Conservation (phyloP, 257 asterid genomes). For the Verbascum thapsus region DNA sequence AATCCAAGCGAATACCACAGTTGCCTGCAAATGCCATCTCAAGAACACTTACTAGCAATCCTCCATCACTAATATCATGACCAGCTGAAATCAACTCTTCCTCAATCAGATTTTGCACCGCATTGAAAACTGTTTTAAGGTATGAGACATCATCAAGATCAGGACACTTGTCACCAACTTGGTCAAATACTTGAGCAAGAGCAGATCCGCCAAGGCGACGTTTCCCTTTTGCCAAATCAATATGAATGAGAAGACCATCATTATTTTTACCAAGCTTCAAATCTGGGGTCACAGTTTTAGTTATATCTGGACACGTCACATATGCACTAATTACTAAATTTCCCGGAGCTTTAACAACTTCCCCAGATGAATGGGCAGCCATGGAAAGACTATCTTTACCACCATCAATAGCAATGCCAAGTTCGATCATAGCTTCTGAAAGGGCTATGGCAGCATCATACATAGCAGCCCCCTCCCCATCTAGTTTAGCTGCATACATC, state of each 20-base stretch:
- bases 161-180: slow-evolving; percentile 82
- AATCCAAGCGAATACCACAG: slow-evolving; percentile 63
- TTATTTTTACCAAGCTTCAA: slow-evolving; percentile 81
- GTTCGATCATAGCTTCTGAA: slow-evolving; percentile 92
- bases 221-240: slow-evolving; percentile 86
- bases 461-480: slow-evolving; percentile 97
- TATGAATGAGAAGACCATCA: slow-evolving; percentile 79
- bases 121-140: slow-evolving; percentile 70
- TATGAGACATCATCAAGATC: slow-evolving; percentile 82
- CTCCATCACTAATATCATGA: slow-evolving; percentile 97
- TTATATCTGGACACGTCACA: slow-evolving; percentile 91
- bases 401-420: slow-evolving; percentile 93
- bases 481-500: slow-evolving; percentile 99
- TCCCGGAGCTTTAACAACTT: slow-evolving; percentile 97
- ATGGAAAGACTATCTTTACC: slow-evolving; percentile 97
- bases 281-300: slow-evolving; percentile 89
- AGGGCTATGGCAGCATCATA: slow-evolving; percentile 91
- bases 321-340: slow-evolving; percentile 88
- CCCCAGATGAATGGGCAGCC: slow-evolving; percentile 85
- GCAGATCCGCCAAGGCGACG: slow-evolving; percentile 92
- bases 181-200: slow-evolving; percentile 86
- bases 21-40: slow-evolving; percentile 98
- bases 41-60: slow-evolving; percentile 67
- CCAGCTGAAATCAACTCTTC: slow-evolving; percentile 83
- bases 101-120: slow-evolving; percentile 68